Evolutionary conservation across 2,329 filamentous ascomycete genomes (phyloP).

Genomic region (Geosmithia putterillii): DNA sequence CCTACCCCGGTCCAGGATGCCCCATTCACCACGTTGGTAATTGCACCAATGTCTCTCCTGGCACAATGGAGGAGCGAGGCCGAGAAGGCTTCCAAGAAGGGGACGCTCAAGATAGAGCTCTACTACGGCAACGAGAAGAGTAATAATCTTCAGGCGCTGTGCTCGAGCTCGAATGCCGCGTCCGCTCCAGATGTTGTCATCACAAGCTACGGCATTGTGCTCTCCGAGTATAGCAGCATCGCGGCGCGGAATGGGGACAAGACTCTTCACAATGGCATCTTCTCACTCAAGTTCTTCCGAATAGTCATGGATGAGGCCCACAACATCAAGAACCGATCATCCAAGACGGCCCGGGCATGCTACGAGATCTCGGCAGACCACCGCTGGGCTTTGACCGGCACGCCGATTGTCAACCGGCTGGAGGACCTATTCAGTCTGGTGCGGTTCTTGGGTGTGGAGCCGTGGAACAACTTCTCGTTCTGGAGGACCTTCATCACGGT

Average conservation of each 20-base stretch:
- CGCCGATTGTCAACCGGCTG: constrained; percentile 89
- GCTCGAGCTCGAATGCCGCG: constrained; percentile 58
- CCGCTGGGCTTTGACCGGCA: constrained; percentile 88
- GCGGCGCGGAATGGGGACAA: constrained; percentile 53
- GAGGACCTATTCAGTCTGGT: constrained; percentile 93
- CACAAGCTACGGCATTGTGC: constrained; percentile 83
- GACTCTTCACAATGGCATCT: constrained; percentile 59
- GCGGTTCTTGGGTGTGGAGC: constrained; percentile 84
- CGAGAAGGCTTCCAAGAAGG: constrained; percentile 74
- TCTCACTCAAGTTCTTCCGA: constrained; percentile 88
- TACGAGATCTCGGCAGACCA: constrained; percentile 79
- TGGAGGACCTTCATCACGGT: constrained; percentile 99
- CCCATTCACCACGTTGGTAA: constrained; percentile 81
- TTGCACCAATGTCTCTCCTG: constrained; percentile 96
- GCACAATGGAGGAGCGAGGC: constrained; percentile 96
- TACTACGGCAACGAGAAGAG: constrained; percentile 88
- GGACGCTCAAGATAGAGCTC: constrained; percentile 71
- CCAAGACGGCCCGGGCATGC: constrained; percentile 90
- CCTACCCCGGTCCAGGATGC: constrained; percentile 51
- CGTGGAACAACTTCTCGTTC: constrained; percentile 98
- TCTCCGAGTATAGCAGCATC: constrained; percentile 74
- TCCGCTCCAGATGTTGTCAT: constrained; percentile 83
- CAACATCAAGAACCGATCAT: constrained; percentile 78
- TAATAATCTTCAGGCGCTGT: constrained; percentile 65
- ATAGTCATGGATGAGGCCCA: constrained; percentile 94